Evolutionary conservation across 345 rosid species (phyloP).

Genomic region (Ceriops zippeliana): DNA sequence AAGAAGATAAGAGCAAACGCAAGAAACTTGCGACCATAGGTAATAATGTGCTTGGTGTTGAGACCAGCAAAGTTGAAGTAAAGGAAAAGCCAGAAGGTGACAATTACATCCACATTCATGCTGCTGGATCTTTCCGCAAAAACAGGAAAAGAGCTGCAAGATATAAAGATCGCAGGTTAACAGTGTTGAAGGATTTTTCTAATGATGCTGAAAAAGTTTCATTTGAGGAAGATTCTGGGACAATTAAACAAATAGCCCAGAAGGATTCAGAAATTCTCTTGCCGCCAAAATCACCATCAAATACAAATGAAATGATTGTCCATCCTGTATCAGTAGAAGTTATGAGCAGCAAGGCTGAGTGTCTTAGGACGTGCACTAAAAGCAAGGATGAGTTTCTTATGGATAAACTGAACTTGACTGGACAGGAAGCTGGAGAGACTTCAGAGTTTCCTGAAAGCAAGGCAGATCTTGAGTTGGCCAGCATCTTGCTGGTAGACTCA

Average conservation of each 20-base stretch:
- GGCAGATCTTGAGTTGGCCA: constrained; percentile 22
- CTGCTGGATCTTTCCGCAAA: constrained; percentile 20
- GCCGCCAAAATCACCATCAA: constrained; percentile 21
- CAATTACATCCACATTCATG: constrained; percentile 15
- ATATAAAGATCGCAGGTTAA: constrained; percentile 27
- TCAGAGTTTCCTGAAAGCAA: constrained; percentile 30
- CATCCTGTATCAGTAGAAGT: constrained; percentile 27
- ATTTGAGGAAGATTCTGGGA: constrained; percentile 20
- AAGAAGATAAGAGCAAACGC: constrained; percentile 16
- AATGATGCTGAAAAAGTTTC: constrained; percentile 16
- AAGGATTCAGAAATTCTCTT: constrained; percentile 20
- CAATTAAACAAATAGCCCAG: constrained; percentile 18
- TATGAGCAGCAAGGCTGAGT: constrained; percentile 15
- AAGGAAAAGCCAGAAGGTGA: constrained; percentile 18
- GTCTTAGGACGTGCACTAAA: constrained; percentile 16
- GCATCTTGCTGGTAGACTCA: constrained; percentile 13
- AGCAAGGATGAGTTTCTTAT: constrained; percentile 16
- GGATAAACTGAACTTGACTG: constrained; percentile 23
- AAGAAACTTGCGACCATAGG: constrained; percentile 8
- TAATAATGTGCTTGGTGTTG: constrained; percentile 21
- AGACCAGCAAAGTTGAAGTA: constrained; percentile 23
- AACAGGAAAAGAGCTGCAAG: constrained; percentile 46
- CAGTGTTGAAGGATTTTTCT: constrained; percentile 5
- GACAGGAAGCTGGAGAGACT: constrained; percentile 30
- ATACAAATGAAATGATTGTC: constrained; percentile 16